Conservation (phyloP, 2,329 filamentous ascomycete genomes). For the Fusarium bactridioides region DNA sequence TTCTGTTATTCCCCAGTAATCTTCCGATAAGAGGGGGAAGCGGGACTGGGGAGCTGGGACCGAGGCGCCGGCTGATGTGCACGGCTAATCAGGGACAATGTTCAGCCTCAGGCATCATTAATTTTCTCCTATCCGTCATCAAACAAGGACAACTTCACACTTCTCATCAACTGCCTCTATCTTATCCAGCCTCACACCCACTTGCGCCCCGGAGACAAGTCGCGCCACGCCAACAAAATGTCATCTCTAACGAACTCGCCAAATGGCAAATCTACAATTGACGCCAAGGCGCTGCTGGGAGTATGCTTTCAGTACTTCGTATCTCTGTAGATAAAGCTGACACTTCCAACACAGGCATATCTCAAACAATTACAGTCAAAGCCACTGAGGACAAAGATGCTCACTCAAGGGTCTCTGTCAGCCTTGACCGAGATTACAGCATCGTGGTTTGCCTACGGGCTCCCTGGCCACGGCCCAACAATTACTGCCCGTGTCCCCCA, state of each 20-base stretch:
- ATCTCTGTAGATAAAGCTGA: neutral
- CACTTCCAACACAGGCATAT: neutral
- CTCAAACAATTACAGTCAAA: conserved; percentile 16
- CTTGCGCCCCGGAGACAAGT: neutral
- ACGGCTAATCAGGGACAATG: neutral
- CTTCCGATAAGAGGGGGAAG: neutral
- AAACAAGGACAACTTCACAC: neutral
- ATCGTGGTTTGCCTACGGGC: conserved; percentile 7
- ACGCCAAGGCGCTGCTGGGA: conserved; percentile 3
- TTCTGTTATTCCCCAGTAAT: neutral
- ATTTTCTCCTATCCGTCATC: conserved; percentile 5
- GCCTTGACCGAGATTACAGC: conserved; percentile 15
- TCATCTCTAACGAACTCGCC: neutral
- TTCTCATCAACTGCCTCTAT: neutral
- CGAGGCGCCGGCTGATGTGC: conserved; percentile 14
- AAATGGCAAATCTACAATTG: neutral
- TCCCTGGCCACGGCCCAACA: conserved; percentile 12
- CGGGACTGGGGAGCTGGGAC: neutral
- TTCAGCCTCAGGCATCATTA: conserved; percentile 2
- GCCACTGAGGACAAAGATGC: conserved; percentile 17
- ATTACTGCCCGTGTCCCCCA: conserved; percentile 17
- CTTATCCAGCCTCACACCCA: neutral
- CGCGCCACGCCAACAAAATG: neutral
- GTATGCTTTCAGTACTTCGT: neutral
- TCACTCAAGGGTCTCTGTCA: conserved; percentile 1